Evolutionary conservation across 352 stramenopile species (phyloP).

Genomic region (Globisporangium nunn): DNA sequence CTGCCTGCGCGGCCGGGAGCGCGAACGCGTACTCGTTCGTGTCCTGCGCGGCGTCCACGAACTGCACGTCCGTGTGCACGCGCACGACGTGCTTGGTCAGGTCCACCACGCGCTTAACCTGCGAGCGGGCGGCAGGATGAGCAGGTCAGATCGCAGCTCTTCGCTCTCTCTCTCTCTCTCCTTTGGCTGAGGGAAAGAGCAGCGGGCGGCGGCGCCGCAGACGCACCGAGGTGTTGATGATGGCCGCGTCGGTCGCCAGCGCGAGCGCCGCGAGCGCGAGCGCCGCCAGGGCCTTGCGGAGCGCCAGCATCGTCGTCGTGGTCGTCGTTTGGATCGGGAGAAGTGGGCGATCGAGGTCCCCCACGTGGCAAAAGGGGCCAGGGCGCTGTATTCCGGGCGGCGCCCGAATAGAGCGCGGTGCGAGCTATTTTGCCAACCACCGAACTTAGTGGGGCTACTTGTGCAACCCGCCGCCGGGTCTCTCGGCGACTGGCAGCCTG

Average conservation of each 20-base stretch:
- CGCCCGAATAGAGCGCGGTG: neutral
- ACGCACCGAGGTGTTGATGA: slow-evolving; percentile 73
- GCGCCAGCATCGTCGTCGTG: slow-evolving; percentile 1
- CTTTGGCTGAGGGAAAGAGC: neutral
- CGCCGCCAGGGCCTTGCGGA: slow-evolving; percentile 13
- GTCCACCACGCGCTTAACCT: slow-evolving; percentile 76
- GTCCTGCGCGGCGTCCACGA: slow-evolving; percentile 48
- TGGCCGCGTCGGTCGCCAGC: slow-evolving; percentile 22
- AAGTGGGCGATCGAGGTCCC: no score
- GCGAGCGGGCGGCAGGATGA: neutral
- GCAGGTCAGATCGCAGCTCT: neutral
- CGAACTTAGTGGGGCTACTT: neutral
- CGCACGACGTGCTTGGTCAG: slow-evolving; percentile 80
- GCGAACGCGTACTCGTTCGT: slow-evolving; percentile 58
- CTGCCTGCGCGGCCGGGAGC: slow-evolving; percentile 46
- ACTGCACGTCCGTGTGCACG: slow-evolving; percentile 64
- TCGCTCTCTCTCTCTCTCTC: neutral
- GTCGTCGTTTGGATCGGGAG: neutral
- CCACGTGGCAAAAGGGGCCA: neutral
- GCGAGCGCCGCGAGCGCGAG: slow-evolving; percentile 24
- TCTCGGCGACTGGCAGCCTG: neutral
- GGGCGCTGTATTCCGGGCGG: neutral
- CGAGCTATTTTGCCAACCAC: neutral
- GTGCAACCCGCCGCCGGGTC: no score
- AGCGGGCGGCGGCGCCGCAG: neutral